Evolutionary conservation across 2,329 filamentous ascomycete species (phyloP).

Genomic region (Diaporthe sp.): DNA sequence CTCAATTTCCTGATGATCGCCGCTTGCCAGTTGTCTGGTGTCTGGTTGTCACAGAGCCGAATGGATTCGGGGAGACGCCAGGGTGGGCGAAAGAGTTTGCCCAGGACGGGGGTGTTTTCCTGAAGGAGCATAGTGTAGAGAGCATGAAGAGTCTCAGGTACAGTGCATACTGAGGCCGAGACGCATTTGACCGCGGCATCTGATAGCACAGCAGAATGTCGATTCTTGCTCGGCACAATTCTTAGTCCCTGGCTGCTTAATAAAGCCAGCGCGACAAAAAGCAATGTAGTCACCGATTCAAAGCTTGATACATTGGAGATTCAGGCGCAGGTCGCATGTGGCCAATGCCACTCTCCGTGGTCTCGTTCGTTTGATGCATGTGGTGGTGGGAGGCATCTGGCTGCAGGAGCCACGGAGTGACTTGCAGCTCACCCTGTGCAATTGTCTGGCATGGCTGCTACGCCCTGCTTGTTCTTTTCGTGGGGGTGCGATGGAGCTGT

Average conservation of each 20-base stretch:
- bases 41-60: conserved; percentile 25
- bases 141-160: conserved; percentile 33
- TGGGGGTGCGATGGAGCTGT: conserved; percentile 4
- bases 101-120: conserved; percentile 34
- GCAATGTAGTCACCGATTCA: background rate
- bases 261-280: background rate
- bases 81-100: conserved; percentile 28
- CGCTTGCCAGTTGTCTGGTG: conserved; percentile 36
- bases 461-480: background rate
- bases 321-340: background rate
- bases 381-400: conserved; percentile 6
- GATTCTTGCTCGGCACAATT: conserved; percentile 19
- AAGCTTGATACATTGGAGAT: background rate
- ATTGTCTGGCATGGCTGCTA: conserved; percentile 19
- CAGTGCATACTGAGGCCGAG: conserved; percentile 33
- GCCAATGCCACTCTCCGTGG: background rate
- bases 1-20: conserved; percentile 34
- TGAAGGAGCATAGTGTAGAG: conserved; percentile 30
- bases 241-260: background rate
- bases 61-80: conserved; percentile 27
- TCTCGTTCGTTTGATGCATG: conserved; percentile 7
- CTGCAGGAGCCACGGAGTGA: conserved; percentile 20
- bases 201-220: background rate
- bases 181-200: conserved; percentile 2
- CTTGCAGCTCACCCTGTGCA: conserved; percentile 21